phyloP scores from a whole-genome alignment of 805 yeast genomes.

The Saturnispora quitensis region DNA sequence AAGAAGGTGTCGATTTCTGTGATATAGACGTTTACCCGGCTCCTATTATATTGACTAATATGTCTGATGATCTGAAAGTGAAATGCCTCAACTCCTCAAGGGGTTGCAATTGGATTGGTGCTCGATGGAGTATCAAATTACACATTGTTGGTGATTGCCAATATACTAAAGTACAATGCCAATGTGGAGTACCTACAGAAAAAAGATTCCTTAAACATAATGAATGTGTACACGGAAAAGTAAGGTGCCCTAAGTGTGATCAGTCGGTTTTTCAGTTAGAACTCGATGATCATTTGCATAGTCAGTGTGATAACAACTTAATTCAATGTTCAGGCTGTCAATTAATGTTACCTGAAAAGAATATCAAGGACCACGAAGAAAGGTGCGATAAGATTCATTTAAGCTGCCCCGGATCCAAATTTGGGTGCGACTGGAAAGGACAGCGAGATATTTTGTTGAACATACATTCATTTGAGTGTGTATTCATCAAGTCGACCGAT shows the following conservation, averaged over 20 bases:
- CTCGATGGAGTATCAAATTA: constrained; percentile 47
- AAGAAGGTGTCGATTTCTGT: constrained; percentile 9
- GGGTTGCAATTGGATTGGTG: constrained; percentile 51
- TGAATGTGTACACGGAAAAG: constrained; percentile 33
- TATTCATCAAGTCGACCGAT: constrained; percentile 20
- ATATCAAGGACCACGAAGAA: constrained; percentile 31
- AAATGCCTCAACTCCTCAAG: constrained; percentile 41
- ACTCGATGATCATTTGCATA: constrained; percentile 28
- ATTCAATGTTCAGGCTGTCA: constrained; percentile 34
- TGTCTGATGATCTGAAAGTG: constrained; percentile 53
- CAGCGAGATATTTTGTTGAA: constrained; percentile 22
- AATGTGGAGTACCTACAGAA: constrained; percentile 18
- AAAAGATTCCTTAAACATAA: constrained; percentile 10
- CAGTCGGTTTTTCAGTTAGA: constrained; percentile 23
- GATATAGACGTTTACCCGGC: constrained; percentile 36
- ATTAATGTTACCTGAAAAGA: constrained; percentile 32
- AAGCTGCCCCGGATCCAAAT: constrained; percentile 38
- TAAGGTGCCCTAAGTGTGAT: constrained; percentile 32
- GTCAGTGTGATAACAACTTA: constrained; percentile 33
- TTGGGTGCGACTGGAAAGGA: constrained; percentile 44
- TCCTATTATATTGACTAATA: constrained; percentile 49
- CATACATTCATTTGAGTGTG: constrained; percentile 25
- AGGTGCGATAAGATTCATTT: constrained; percentile 34
- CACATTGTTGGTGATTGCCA: constrained; percentile 38
- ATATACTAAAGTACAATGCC: constrained; percentile 32